Evolutionary conservation across 441 rosid genomes (phyloP), one percentile per base, ranked within the genome.

Genomic region (Adansonia madagascariensis): DNA sequence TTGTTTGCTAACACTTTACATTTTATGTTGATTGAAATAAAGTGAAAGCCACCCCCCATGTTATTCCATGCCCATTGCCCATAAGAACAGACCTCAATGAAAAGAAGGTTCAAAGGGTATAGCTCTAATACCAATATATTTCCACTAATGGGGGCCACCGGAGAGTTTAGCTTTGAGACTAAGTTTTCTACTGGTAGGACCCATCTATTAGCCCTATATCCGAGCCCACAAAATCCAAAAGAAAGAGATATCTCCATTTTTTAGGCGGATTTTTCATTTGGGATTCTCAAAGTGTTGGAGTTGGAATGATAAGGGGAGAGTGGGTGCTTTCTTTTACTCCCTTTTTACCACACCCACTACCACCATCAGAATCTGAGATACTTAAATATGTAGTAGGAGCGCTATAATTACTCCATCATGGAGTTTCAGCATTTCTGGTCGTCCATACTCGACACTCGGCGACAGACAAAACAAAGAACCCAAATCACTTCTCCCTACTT

Each of bases 221-320:
- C 68, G 88, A 85, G 86, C 90, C 92, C 92, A 88, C 93, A 84
- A 88, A 86, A 91, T 89, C 93, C 88, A 77, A 80, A 76, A 80
- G 91, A 91, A 85, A 84, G 87, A 89, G 85, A 87, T 76, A 84
- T 87, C 85, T 85, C 82, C 82, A 64, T 78, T 82, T 81, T 71
- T 86, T 80, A 83, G 79, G 81, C 79, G 74, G 80, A 81, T 80
- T 82, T 83, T 79, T 84, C 84, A 70, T 70, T 70, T 74, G 75
- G 80, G 83, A 80, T 82, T 81, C 66, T 62, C 82, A 46, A 49
- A 71, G 72, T 75, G 83, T 77, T 67, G 80, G 79, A 82, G 8
- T 17, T 31, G 35, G 35, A 31, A 80, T 71, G 75, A 69, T 18
- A 57, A 74, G 74, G 62, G 69, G 49, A 27, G 43, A 5, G 43